Base-by-base conservation (phyloP, 2,329 filamentous ascomycete genomes). In the Cladosporium velox region DNA sequence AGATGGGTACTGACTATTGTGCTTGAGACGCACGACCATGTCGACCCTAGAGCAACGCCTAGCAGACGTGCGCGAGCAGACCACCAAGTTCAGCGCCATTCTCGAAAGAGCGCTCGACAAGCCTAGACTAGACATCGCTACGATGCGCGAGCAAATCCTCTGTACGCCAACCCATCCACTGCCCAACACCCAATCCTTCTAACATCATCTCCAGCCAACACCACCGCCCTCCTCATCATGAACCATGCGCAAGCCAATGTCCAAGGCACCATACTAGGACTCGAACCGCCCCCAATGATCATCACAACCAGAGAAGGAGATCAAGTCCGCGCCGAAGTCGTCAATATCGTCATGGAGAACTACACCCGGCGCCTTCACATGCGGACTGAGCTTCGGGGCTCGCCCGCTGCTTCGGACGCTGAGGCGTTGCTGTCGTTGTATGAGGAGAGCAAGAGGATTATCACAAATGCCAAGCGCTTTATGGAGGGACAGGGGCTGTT, bases 391-490 rank as follows among this genome's bases (percentile, higher is more conserved):
- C 11, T 24, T 3, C 41, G n/a, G 0, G 41, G 41, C 2, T 47
- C n/a, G n/a, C 8, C 10, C 11, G 41, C n/a, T 8, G n/a, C 2
- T 8, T 47, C 41, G n/a, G 41, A 47, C 10, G 41, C n/a, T 47
- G 41, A 24, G n/a, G 52, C 52, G 18, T 21, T 55, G 52, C 18
- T n/a, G 52, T 55, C 52, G 28, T 34, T 55, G 52, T 55, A 55
- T 10, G 52, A 55, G 21, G 52, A 55, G 52, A 34, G 18, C 18
- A 55, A 55, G 52, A 32, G 18, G 30, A 5, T 55, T 3, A 15
- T 32, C 18, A 30, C 26, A n/a, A 55, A 21, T 3, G 28, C 28
- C 6, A 55, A 55, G 30, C 4, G 26, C 28, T 12, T 6, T 21
- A 18, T 55, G 14, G 52, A 55, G 30, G 52, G 52, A 5, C 7